A percentile compares a stretch with the other conserved stretches of the same genome.
These are phyloP conservation scores for Aspergillus panamensis DNA, from an alignment of 495 filamentous ascomycete species.

Conservation along the genomic window DNA sequence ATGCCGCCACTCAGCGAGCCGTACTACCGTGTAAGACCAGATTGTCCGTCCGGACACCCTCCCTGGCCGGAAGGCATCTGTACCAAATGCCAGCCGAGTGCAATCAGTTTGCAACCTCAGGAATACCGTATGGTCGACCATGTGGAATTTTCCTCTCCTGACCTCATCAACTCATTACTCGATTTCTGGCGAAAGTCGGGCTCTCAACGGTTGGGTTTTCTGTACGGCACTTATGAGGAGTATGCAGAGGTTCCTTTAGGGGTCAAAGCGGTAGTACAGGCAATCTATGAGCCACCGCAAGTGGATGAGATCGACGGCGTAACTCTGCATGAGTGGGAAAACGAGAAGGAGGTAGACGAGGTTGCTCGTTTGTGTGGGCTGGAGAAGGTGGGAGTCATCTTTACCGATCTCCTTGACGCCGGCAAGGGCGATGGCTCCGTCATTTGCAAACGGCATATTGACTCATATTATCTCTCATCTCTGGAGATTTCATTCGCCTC, in stretches of 20 bases:
- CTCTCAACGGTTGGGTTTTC: slow-evolving; percentile 77
- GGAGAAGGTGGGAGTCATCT: slow-evolving; percentile 89
- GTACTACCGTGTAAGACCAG: slow-evolving; percentile 80
- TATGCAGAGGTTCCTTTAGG: slow-evolving; percentile 91
- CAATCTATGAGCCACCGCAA: slow-evolving; percentile 96
- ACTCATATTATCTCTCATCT: slow-evolving; percentile 91
- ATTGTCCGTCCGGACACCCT: slow-evolving; percentile 91
- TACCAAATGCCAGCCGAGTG: slow-evolving; percentile 96
- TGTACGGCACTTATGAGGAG: slow-evolving; percentile 88
- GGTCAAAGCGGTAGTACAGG: slow-evolving; percentile 94
- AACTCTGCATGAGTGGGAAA: slow-evolving; percentile 82
- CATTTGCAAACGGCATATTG: slow-evolving; percentile 92
- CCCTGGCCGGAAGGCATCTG: slow-evolving; percentile 98
- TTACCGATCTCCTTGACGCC: slow-evolving; percentile 86
- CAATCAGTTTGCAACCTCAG: slow-evolving; percentile 92
- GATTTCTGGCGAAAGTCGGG: slow-evolving; percentile 85
- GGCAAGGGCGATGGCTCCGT: slow-evolving; percentile 76
- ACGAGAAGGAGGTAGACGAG: slow-evolving; percentile 77
- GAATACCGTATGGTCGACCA: slow-evolving; percentile 98
- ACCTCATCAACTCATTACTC: slow-evolving; percentile 79
- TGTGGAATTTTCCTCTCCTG: slow-evolving; percentile 85
- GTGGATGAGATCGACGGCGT: slow-evolving; percentile 87
- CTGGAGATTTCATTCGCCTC: slow-evolving; percentile 89
- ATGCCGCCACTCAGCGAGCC: slow-evolving; percentile 95
- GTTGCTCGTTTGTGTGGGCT: slow-evolving; percentile 82